Evolutionary conservation across 345 rosid genomes (phyloP), one percentile per base, ranked within the genome.

Genomic region (Hibiscus syriacus): DNA sequence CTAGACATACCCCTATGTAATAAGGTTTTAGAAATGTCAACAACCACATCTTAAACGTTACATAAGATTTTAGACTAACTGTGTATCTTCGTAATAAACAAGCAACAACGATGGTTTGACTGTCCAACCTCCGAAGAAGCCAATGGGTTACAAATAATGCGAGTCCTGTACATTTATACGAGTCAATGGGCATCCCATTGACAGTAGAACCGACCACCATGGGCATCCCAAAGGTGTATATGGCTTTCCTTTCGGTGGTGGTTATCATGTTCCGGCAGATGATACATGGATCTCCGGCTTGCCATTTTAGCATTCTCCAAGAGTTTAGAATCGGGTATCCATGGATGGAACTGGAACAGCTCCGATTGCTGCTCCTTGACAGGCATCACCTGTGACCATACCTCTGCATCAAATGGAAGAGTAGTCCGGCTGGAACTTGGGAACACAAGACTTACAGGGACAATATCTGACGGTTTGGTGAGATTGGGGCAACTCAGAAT

Each of bases 341-440:
- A 22, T 19, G 71, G 55, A 1, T 80, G 78, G 83, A 72, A 60
- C 2, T 23, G 0, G 32, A 57, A 65, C 22, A 32, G 8, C 48
- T 23, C 64, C 17, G 46, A 58, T 55, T 76, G 83, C 56, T 80
- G 83, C 63, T 63, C 67, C 7, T 80, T 78, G 74, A 12, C 23
- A 16, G 78, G 80, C 25, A 49, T 80, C 29, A 54, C 68, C n/a
- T 80, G 80, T 41, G 70, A 39, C 12, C 59, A 73, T 5, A 64
- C 80, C 41, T 29, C 66, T 5, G 11, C 1, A 22, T 6, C 13
- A 3, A 26, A 49, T 14, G 29, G 3, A 65, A 76, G 83, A 57
- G 83, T 76, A 9, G 68, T 67, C 27, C 57, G 63, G 20, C 32
- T 73, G 39, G 74, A 80, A 3, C 77, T 79, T 20, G 64, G 58